phyloP scores from a whole-genome alignment of 768 basidiomycete species.

The Cubamyces sp. region DNA sequence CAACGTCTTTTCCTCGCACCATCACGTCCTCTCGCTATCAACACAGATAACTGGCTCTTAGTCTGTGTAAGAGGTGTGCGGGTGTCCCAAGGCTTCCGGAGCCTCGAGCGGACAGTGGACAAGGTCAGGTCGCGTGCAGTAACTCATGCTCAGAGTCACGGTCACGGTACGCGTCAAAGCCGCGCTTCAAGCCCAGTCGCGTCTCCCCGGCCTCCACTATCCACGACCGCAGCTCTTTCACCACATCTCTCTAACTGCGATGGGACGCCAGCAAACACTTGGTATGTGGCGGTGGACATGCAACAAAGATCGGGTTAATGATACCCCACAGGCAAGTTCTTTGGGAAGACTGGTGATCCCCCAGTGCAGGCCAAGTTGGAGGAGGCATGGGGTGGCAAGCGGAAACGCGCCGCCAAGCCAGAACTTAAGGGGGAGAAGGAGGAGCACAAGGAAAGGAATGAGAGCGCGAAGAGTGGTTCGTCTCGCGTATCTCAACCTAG shows the following conservation, averaged over 20 bases:
- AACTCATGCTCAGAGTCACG: slow-evolving; percentile 31
- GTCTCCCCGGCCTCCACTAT: slow-evolving; percentile 3
- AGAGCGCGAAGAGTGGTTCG: background rate
- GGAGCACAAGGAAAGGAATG: slow-evolving; percentile 23
- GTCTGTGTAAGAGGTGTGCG: too few species aligned
- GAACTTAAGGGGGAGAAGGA: slow-evolving; percentile 30
- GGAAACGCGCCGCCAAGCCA: slow-evolving; percentile 35
- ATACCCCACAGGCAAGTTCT: slow-evolving; percentile 64
- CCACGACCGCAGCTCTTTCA: slow-evolving; percentile 16
- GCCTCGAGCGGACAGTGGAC: background rate
- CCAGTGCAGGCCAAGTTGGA: slow-evolving; percentile 80
- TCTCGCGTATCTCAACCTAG: background rate
- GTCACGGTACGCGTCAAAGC: slow-evolving; percentile 34
- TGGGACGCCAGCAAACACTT: slow-evolving; percentile 78
- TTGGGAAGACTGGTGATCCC: slow-evolving; percentile 72
- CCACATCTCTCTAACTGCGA: slow-evolving; percentile 34
- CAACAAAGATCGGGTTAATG: background rate
- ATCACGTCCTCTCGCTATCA: background rate
- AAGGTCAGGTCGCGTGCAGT: slow-evolving; percentile 21
- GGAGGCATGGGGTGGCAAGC: slow-evolving; percentile 71
- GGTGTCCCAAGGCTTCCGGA: background rate
- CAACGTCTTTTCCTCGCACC: slow-evolving; percentile 4
- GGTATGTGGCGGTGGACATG: slow-evolving; percentile 42
- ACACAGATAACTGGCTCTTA: too few species aligned
- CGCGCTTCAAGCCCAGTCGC: slow-evolving; percentile 23